Evolutionary conservation across 495 filamentous ascomycete genomes (phyloP).

Genomic region (Aspergillus campestris): DNA sequence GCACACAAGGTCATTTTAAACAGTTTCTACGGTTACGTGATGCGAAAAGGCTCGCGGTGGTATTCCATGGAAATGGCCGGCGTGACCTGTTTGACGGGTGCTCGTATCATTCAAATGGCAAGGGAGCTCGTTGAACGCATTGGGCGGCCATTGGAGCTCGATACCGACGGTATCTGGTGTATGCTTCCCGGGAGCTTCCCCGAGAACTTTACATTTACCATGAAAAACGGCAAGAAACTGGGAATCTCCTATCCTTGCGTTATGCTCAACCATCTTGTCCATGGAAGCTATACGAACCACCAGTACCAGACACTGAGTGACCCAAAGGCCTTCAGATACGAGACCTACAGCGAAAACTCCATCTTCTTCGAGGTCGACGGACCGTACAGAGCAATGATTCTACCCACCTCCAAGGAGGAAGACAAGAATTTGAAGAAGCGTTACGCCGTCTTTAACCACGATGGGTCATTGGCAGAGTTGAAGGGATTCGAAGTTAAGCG

Average conservation of each 20-base stretch:
- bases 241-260: constrained; percentile 96
- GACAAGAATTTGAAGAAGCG: constrained; percentile 99
- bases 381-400: constrained; percentile 93
- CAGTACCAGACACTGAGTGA: constrained; percentile 90
- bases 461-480: constrained; percentile 90
- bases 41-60: constrained; percentile 97
- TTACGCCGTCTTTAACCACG: constrained; percentile 98
- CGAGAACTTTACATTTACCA: constrained; percentile 89
- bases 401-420: constrained; percentile 96
- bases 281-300: constrained; percentile 90
- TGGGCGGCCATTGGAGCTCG: constrained; percentile 89
- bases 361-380: constrained; percentile 99
- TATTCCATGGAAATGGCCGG: constrained; percentile 99
- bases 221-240: constrained; percentile 92
- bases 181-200: constrained; percentile 96
- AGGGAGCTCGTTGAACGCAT: constrained; percentile 90
- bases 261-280: constrained; percentile 98
- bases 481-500: constrained; percentile 99
- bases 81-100: constrained; percentile 94
- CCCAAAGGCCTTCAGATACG: constrained; percentile 72
- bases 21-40: constrained; percentile 98
- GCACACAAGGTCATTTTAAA: constrained; percentile 99
- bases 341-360: constrained; percentile 94
- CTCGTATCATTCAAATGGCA: constrained; percentile 96
- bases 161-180: constrained; percentile 99